These are phyloP conservation scores for Monosporascus ibericus DNA, from an alignment of 2,329 filamentous ascomycete species.

Conservation along the genomic window DNA sequence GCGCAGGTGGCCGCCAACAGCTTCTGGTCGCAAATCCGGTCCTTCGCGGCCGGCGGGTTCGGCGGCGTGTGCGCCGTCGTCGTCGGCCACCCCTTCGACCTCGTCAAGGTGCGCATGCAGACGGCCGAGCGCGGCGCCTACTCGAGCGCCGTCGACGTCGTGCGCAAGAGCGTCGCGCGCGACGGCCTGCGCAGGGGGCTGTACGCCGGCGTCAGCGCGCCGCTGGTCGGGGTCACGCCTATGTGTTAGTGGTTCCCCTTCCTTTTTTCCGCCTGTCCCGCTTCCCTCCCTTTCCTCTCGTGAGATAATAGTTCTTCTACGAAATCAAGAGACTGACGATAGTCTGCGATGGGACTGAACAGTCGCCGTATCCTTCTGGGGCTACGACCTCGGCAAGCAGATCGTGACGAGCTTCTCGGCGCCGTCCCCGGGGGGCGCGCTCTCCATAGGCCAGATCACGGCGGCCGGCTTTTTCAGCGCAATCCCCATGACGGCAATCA, in stretches of 20 bases:
- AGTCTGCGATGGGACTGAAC: background rate
- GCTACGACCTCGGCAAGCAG: conserved; percentile 91
- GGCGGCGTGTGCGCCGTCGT: conserved; percentile 91
- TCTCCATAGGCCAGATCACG: conserved; percentile 81
- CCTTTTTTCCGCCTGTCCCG: background rate
- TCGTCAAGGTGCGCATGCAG: conserved; percentile 96
- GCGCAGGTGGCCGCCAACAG: conserved; percentile 32
- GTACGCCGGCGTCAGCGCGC: conserved; percentile 95
- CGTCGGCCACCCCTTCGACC: conserved; percentile 92
- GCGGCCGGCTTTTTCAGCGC: conserved; percentile 96
- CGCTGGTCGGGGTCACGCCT: conserved; percentile 89
- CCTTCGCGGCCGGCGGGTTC: conserved; percentile 82
- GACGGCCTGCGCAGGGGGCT: conserved; percentile 77
- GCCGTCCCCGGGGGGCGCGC: conserved; percentile 60
- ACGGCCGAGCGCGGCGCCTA: conserved; percentile 94
- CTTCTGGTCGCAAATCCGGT: conserved; percentile 57
- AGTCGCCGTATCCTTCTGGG: conserved; percentile 72
- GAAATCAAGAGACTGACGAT: conserved; percentile 2
- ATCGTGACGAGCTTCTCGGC: conserved; percentile 66
- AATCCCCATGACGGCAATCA: conserved; percentile 95
- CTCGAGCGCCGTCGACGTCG: conserved; percentile 82
- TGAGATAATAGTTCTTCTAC: background rate
- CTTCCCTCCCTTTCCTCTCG: background rate
- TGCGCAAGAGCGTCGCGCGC: conserved; percentile 77
- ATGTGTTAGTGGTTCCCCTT: conserved; percentile 70